These are phyloP conservation scores for Cutaneotrichosporon cyanovorans DNA, from an alignment of 1,284 basidiomycete genomes.

Conservation along the genomic window DNA sequence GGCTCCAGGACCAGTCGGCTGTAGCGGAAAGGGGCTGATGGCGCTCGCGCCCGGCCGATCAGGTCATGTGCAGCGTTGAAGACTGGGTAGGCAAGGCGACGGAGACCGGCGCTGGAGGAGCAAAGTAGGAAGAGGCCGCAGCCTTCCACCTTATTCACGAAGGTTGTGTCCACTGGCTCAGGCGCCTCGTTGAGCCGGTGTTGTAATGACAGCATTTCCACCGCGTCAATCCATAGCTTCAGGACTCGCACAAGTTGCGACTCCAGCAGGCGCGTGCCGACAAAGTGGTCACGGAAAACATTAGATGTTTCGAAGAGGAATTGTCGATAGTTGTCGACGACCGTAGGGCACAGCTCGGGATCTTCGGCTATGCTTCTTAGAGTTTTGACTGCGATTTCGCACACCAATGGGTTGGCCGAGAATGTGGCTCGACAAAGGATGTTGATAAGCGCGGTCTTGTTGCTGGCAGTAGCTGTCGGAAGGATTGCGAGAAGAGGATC, in stretches of 20 bases:
- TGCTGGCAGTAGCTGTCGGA: slow-evolving; percentile 43
- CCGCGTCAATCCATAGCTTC: slow-evolving; percentile 64
- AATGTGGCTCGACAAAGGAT: slow-evolving; percentile 73
- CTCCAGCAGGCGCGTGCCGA: slow-evolving; percentile 57
- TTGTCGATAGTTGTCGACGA: slow-evolving; percentile 63
- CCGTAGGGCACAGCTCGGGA: slow-evolving; percentile 52
- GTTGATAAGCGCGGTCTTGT: slow-evolving; percentile 54
- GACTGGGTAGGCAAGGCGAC: slow-evolving; percentile 28
- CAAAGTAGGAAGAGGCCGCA: slow-evolving; percentile 73
- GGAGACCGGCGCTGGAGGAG: slow-evolving; percentile 48
- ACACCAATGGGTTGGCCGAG: slow-evolving; percentile 71
- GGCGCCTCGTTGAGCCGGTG: slow-evolving; percentile 38
- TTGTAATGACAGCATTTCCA: slow-evolving; percentile 61
- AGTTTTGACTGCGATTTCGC: slow-evolving; percentile 61
- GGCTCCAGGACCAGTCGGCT: slow-evolving; percentile 27
- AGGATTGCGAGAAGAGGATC: slow-evolving; percentile 79
- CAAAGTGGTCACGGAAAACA: slow-evolving; percentile 61
- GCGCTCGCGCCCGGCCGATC: slow-evolving; percentile 28
- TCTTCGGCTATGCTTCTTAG: slow-evolving; percentile 64
- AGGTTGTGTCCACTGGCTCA: slow-evolving; percentile 29
- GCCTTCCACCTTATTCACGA: slow-evolving; percentile 56
- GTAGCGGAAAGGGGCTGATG: slow-evolving; percentile 40
- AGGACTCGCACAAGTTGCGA: slow-evolving; percentile 55
- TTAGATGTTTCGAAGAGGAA: slow-evolving; percentile 69
- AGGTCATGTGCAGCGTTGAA: slow-evolving; percentile 31